Conservation (phyloP, 108 stramenopile species). For the Chaetoceros muelleri region DNA sequence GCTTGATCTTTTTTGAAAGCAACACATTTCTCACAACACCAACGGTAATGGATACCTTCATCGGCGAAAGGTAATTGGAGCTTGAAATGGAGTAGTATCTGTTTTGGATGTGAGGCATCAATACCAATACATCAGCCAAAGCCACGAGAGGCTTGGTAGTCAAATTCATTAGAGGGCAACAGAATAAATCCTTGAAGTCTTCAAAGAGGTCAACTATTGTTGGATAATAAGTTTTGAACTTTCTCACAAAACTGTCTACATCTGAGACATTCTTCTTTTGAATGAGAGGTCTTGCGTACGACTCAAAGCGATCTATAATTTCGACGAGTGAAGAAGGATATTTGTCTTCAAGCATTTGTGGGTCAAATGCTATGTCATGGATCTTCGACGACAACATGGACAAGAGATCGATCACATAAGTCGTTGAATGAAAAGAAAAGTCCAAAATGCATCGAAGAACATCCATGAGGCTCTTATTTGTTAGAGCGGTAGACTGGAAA, state of each 20-base stretch:
- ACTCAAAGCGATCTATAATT: neutral
- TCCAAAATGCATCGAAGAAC: neutral
- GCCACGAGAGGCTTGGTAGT: neutral
- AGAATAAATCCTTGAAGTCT: constrained; percentile 3
- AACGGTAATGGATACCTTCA: constrained; percentile 9
- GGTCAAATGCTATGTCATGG: neutral
- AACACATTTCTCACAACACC: constrained; percentile 6
- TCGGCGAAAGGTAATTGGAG: constrained; percentile 1
- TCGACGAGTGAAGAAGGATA: neutral
- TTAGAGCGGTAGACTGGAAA: neutral
- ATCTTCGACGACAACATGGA: neutral
- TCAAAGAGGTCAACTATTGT: constrained; percentile 5
- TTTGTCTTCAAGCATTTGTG: neutral
- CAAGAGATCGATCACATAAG: neutral
- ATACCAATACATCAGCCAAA: constrained; percentile 1
- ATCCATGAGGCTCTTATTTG: neutral
- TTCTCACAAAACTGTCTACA: too few species aligned
- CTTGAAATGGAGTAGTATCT: constrained; percentile 19
- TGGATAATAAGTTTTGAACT: neutral
- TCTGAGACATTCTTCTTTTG: neutral
- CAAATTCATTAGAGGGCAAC: neutral
- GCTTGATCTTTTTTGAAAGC: neutral
- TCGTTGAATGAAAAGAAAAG: neutral
- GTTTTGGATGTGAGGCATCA: constrained; percentile 11
- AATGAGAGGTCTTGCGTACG: neutral